phyloP scores from a whole-genome alignment of 192 early-diverging fungal genomes.

The Coemansia sp. region DNA sequence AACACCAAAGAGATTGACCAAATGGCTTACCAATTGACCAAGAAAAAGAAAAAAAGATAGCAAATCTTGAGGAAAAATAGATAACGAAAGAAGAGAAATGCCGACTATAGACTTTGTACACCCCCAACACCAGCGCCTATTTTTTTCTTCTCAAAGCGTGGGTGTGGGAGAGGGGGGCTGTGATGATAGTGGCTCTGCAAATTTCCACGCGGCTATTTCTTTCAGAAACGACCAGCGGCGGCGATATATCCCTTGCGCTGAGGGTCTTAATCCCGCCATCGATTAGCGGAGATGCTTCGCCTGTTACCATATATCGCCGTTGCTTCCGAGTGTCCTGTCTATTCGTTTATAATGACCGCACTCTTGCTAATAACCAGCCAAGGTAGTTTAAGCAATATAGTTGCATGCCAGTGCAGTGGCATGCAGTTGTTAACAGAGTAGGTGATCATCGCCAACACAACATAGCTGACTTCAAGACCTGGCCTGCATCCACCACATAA shows the following conservation, averaged over 20 bases:
- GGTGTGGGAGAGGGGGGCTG: conserved; percentile 1
- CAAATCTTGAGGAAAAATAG: background rate
- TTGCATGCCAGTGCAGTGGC: background rate
- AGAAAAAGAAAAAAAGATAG: background rate
- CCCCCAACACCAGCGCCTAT: background rate
- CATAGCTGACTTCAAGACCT: no score
- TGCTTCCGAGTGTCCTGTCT: background rate
- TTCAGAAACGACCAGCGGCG: background rate
- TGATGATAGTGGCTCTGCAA: background rate
- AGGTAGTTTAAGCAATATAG: background rate
- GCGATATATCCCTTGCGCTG: background rate
- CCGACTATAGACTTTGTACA: no score
- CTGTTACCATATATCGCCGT: background rate
- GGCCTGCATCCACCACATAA: no score
- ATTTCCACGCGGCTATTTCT: background rate
- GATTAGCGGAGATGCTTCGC: background rate
- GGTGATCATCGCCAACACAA: background rate
- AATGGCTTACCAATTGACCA: background rate
- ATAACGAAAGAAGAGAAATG: background rate
- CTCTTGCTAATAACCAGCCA: background rate
- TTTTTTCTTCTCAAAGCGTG: background rate
- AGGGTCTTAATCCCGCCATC: background rate
- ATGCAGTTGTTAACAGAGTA: background rate
- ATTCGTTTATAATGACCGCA: background rate
- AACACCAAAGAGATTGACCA: background rate